Evolutionary conservation across 345 rosid genomes (phyloP).

Genomic region (Erucastrum elatum): DNA sequence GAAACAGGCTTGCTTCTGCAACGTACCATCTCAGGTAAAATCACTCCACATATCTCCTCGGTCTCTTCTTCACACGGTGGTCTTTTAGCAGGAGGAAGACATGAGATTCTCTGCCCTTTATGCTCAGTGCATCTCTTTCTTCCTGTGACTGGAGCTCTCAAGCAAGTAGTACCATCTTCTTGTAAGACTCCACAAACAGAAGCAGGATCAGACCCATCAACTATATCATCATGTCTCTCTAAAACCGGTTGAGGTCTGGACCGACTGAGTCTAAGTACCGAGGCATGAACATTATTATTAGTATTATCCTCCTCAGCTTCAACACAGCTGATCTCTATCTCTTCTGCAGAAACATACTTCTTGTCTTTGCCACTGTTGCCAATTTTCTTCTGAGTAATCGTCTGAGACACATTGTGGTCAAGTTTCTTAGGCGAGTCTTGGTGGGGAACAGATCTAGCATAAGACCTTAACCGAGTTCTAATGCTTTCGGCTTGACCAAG

Average conservation of each 20-base stretch:
- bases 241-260: constrained; percentile 55
- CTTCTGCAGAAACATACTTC: constrained; percentile 28
- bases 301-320: constrained; percentile 39
- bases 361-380: constrained; percentile 50
- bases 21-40: constrained; percentile 49
- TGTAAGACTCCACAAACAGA: constrained; percentile 53
- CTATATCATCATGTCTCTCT: constrained; percentile 19
- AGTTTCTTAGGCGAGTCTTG: constrained; percentile 54
- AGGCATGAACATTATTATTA: constrained; percentile 30
- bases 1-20: constrained; percentile 48
- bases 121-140: constrained; percentile 36
- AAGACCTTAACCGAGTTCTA: constrained; percentile 57
- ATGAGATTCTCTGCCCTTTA: constrained; percentile 45
- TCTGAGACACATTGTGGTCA: constrained; percentile 34
- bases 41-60: constrained; percentile 51
- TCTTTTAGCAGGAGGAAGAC: neutral
- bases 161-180: constrained; percentile 56
- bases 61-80: constrained; percentile 3
- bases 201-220: constrained; percentile 29
- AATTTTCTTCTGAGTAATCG: constrained; percentile 42
- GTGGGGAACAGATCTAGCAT: constrained; percentile 65
- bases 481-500: constrained; percentile 77
- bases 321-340: constrained; percentile 16
- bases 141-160: constrained; percentile 40
- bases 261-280: constrained; percentile 51